Evolutionary conservation across 1,284 basidiomycete species (phyloP).

Genomic region (Amylostereum chailletii): DNA sequence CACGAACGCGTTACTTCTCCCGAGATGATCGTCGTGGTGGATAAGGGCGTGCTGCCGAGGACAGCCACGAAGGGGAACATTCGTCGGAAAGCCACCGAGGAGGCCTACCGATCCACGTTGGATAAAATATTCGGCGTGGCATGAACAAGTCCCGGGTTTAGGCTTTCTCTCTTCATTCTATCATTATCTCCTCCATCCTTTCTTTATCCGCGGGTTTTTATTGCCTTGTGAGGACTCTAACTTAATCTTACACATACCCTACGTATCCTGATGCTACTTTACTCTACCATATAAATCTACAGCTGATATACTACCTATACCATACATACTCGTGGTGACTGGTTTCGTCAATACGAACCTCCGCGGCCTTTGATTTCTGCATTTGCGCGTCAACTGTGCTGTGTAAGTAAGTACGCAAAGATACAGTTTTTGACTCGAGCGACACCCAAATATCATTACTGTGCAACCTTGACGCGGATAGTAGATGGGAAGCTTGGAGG

Average conservation of each 20-base stretch:
- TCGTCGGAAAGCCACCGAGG: conserved; percentile 55
- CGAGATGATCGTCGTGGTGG: conserved; percentile 49
- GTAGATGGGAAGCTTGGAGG: no score
- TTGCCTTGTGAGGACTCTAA: neutral
- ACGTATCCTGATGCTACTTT: neutral
- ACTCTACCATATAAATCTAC: no score
- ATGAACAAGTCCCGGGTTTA: conserved; percentile 6
- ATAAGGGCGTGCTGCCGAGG: conserved; percentile 45
- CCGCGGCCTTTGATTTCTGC: no score
- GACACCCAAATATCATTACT: no score
- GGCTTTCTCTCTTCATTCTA: neutral
- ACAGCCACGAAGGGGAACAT: conserved; percentile 67
- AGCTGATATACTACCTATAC: no score
- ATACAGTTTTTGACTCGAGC: no score
- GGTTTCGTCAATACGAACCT: no score
- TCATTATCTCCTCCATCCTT: neutral
- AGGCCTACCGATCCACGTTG: conserved; percentile 39
- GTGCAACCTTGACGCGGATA: no score
- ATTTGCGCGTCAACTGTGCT: no score
- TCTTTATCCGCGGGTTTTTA: neutral
- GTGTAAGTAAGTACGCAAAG: no score
- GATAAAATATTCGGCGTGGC: conserved; percentile 37
- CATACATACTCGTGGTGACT: no score
- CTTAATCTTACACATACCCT: neutral
- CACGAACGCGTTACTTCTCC: conserved; percentile 55